These are phyloP conservation scores for Obelidium mucronatum DNA, from an alignment of 192 early-diverging fungal species.

Conservation along the genomic window DNA sequence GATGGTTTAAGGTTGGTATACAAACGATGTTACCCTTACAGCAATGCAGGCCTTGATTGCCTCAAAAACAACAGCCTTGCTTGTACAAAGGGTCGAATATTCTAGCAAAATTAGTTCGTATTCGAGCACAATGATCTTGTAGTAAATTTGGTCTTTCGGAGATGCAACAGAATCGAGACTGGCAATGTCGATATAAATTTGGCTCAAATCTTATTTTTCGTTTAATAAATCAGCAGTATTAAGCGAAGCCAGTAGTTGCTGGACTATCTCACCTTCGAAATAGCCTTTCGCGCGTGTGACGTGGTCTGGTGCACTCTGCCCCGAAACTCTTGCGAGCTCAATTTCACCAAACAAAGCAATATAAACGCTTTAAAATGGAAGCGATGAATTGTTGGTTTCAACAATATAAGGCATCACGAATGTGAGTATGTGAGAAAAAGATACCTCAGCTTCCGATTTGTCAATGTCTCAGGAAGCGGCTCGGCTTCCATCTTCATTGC, in stretches of 20 bases:
- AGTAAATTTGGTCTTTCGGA: slow-evolving; percentile 21
- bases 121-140: slow-evolving; percentile 13
- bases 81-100: slow-evolving; percentile 1
- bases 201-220: neutral
- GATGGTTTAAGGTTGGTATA: neutral
- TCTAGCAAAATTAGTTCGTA: slow-evolving; percentile 30
- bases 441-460: slow-evolving; percentile 24
- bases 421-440: too few species aligned
- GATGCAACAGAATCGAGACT: too few species aligned
- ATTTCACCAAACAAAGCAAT: slow-evolving; percentile 20
- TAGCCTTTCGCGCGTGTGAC: neutral
- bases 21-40: neutral
- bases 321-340: slow-evolving; percentile 9
- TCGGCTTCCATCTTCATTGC: neutral
- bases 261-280: too few species aligned
- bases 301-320: slow-evolving; percentile 18
- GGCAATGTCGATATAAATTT: too few species aligned
- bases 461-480: neutral
- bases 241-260: too few species aligned
- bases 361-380: too few species aligned
- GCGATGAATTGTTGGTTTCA: too few species aligned
- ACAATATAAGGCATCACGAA: too few species aligned
- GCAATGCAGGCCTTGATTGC: neutral
- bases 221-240: neutral
- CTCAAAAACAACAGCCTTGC: slow-evolving; percentile 10